phyloP scores from a whole-genome alignment of 2,329 filamentous ascomycete species.

The Penicillium sp. region DNA sequence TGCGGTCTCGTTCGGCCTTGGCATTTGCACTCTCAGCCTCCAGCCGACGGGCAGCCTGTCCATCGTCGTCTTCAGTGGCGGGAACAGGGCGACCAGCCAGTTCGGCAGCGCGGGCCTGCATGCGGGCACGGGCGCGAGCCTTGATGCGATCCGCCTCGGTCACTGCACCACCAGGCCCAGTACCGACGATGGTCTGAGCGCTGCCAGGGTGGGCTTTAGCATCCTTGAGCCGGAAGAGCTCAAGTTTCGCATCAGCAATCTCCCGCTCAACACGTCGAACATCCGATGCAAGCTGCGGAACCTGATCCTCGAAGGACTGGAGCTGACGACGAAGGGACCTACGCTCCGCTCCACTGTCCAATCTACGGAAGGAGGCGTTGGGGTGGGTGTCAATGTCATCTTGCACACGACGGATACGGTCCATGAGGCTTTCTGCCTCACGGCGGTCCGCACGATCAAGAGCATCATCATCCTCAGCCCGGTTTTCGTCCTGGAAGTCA shows the following conservation, averaged over 20 bases:
- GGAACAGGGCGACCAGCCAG: constrained; percentile 76
- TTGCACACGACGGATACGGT: constrained; percentile 82
- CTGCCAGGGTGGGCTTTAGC: constrained; percentile 84
- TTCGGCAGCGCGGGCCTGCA: constrained; percentile 94
- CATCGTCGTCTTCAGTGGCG: constrained; percentile 63
- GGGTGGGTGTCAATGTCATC: constrained; percentile 93
- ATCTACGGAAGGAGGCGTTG: constrained; percentile 62
- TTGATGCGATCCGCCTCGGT: constrained; percentile 94
- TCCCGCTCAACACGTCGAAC: constrained; percentile 85
- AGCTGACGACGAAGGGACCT: constrained; percentile 82
- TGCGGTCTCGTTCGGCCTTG: constrained; percentile 80
- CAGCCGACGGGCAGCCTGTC: constrained; percentile 73
- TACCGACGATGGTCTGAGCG: constrained; percentile 77
- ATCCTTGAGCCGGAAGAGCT: constrained; percentile 89
- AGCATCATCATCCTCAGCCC: constrained; percentile 82
- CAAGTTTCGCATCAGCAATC: constrained; percentile 84
- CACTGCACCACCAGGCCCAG: constrained; percentile 80
- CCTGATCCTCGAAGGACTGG: constrained; percentile 78
- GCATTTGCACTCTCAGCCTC: constrained; percentile 82
- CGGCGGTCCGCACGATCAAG: constrained; percentile 84
- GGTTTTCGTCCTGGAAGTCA: constrained; percentile 90
- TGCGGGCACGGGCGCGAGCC: constrained; percentile 92
- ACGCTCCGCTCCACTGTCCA: constrained; percentile 83
- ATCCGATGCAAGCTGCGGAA: constrained; percentile 87
- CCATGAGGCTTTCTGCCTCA: constrained; percentile 90